phyloP scores from a whole-genome alignment of 1,139 yeast species.

The Pichia norvegensis region DNA sequence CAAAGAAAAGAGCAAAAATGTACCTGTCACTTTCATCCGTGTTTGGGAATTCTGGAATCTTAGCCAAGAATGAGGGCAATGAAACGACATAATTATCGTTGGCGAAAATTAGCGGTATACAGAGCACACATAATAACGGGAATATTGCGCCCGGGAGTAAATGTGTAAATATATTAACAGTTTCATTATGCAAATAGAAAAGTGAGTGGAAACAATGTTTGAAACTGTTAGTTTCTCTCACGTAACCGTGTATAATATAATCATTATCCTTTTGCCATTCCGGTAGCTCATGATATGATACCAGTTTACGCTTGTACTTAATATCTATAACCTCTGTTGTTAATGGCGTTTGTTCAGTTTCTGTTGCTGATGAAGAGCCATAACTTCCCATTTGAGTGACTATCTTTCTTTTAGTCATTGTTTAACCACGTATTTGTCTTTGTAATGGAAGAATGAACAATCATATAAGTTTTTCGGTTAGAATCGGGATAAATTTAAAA shows the following conservation, averaged over 20 bases:
- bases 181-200: constrained; percentile 71
- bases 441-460: neutral
- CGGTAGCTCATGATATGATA: constrained; percentile 43
- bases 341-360: neutral
- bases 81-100: constrained; percentile 20
- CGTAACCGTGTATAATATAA: constrained; percentile 66
- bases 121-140: constrained; percentile 24
- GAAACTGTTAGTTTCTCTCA: constrained; percentile 56
- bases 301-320: constrained; percentile 4
- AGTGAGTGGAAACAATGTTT: constrained; percentile 47
- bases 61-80: constrained; percentile 24
- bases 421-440: neutral
- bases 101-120: constrained; percentile 17
- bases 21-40: constrained; percentile 38
- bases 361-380: neutral
- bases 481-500: neutral
- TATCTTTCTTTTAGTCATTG: neutral
- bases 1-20: constrained; percentile 37
- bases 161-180: constrained; percentile 78
- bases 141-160: constrained; percentile 54
- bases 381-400: neutral
- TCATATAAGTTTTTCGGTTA: too few species aligned
- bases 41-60: constrained; percentile 37
- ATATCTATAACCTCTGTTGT: neutral
- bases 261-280: constrained; percentile 87